These are phyloP conservation scores for Astraeus odoratus DNA, from an alignment of 768 basidiomycete species.

Conservation along the genomic window DNA sequence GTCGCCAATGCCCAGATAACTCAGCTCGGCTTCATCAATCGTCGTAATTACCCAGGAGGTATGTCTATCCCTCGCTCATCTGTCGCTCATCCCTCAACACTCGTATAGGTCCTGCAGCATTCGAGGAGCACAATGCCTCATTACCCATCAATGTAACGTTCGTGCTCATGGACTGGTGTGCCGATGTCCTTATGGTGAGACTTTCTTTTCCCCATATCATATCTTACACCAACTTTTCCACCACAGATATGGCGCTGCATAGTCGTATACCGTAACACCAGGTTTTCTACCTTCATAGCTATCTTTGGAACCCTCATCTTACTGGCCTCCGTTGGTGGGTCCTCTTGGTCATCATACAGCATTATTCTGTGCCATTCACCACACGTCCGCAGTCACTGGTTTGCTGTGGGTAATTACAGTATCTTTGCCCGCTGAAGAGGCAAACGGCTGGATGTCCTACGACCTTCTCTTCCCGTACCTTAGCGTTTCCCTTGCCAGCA, in stretches of 20 bases:
- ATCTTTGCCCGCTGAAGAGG: slow-evolving; percentile 15
- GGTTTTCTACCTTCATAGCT: slow-evolving; percentile 11
- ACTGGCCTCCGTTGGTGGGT: slow-evolving; percentile 19
- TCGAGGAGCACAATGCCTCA: slow-evolving; percentile 20
- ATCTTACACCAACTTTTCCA: background rate
- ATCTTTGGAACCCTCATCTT: slow-evolving; percentile 16
- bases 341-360: background rate
- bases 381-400: slow-evolving; percentile 18
- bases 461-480: slow-evolving; percentile 27
- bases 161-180: slow-evolving; percentile 26
- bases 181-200: slow-evolving; percentile 25
- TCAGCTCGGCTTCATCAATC: slow-evolving; percentile 23
- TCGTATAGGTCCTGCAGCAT: slow-evolving; percentile 20
- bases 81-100: too few relatives aligned
- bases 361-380: background rate
- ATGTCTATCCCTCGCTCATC: background rate
- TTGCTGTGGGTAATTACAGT: slow-evolving; percentile 23
- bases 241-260: slow-evolving; percentile 27
- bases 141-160: slow-evolving; percentile 23
- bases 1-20: slow-evolving; percentile 19
- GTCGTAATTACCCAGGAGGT: slow-evolving; percentile 29
- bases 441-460: slow-evolving; percentile 25
- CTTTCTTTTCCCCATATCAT: background rate
- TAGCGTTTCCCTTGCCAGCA: slow-evolving; percentile 27
- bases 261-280: slow-evolving; percentile 26